Conservation (phyloP, 306 rosid genomes). For the Cucurbita ficifolia region DNA sequence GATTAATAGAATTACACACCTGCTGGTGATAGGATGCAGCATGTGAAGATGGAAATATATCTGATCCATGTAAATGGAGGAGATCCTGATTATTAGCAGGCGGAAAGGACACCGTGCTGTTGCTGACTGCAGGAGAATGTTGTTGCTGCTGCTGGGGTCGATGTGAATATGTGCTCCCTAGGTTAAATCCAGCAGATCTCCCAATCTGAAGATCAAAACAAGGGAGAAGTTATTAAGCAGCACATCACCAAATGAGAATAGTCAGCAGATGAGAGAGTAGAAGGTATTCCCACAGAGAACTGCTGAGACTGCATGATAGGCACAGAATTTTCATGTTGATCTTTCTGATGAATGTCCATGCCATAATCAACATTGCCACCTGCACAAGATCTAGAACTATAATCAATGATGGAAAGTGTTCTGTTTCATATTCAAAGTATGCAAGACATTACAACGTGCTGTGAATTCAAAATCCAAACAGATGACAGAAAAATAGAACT, state of each 20-base stretch:
- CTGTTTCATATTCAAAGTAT: neutral
- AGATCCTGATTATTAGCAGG: slow-evolving; percentile 85
- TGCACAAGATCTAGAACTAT: slow-evolving; percentile 24
- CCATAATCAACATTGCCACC: slow-evolving; percentile 74
- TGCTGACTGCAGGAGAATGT: slow-evolving; percentile 75
- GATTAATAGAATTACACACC: slow-evolving; percentile 27
- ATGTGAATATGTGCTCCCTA: slow-evolving; percentile 68
- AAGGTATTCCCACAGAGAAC: slow-evolving; percentile 52
- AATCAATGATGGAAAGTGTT: slow-evolving; percentile 15
- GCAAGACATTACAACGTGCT: neutral
- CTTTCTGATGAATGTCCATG: slow-evolving; percentile 96
- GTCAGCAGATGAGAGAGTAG: neutral
- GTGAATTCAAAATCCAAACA: neutral
- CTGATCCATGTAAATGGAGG: slow-evolving; percentile 83
- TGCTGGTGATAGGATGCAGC: slow-evolving; percentile 85
- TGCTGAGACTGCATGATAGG: slow-evolving; percentile 95
- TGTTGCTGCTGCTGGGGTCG: slow-evolving; percentile 88
- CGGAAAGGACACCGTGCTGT: slow-evolving; percentile 65
- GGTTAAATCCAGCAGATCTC: slow-evolving; percentile 73
- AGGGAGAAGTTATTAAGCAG: neutral
- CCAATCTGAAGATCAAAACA: slow-evolving; percentile 48
- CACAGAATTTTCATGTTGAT: slow-evolving; percentile 76
- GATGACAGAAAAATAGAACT: neutral
- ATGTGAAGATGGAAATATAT: slow-evolving; percentile 76
- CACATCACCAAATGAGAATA: neutral